Base-by-base conservation (phyloP, 1,284 basidiomycete species). In the Trametes hirsuta region DNA sequence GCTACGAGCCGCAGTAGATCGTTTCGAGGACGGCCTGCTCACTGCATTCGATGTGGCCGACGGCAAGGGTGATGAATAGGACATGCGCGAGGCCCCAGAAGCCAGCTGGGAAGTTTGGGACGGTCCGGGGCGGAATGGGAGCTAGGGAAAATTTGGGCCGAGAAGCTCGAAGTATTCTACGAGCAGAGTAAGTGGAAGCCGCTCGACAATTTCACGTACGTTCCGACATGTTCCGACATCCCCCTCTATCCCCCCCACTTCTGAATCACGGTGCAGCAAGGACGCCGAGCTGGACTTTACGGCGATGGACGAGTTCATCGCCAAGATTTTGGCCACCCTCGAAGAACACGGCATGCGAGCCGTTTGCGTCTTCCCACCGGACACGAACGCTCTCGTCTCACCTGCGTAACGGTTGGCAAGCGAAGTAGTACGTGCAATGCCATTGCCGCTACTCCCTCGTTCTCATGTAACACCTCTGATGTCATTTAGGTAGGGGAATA, bases 81-180 rank as follows among this genome's bases (percentile, higher is more conserved):
- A 76, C 11, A 97, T 98, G 93, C 80, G 81, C 39, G 84, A 88
- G 48, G 90, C 88, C 0, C 93, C 94, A 4, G 83, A 85, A 51
- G 86, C 92, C 0, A 90, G 91, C 67, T 97, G 94, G 94, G 86
- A 90, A 65, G 84, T 97, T 0, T 93, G 68, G 78, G 74, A 57
- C 66, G 58, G 68, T 22, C 60, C 66, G 9, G 63, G 41, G 70
- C 78, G n/a, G 91, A 93, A 62, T 96, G 94, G 94, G 94, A 96
- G 72, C 87, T 95, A 79, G 93, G 92, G 0, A 86, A 91, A 55
- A 88, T 95, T 18, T 98, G 96, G 92, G 87, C 93, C 1, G 95
- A 98, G 75, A 97, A 97, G 76, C 79, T 91, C 34, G 94, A 96
- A 71, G 86, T 97, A n/a, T 94, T 98, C 70, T 97, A 96, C 73